Evolutionary conservation across 164 flowering plant genomes (phyloP).

Genomic region (Dillenia suffruticosa): DNA sequence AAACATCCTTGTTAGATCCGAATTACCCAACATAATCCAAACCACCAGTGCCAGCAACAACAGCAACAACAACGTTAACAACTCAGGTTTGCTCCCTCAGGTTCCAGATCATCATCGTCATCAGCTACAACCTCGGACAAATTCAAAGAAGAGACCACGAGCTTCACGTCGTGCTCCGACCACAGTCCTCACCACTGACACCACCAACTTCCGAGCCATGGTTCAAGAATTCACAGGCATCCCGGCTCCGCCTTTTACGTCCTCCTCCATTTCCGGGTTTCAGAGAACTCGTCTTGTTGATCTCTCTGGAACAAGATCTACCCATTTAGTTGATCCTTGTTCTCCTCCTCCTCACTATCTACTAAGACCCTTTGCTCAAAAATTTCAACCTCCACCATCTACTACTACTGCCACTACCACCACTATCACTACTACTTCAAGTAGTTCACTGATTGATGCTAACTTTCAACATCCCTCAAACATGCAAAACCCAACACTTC

Average conservation of each 20-base stretch:
- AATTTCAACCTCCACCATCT: conserved; percentile 16
- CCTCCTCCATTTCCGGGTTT: conserved; percentile 18
- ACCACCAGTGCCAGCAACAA: conserved; percentile 3
- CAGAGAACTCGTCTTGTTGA: conserved; percentile 46
- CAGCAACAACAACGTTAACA: not conserved
- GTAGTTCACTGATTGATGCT: not conserved
- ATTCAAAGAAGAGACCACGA: conserved; percentile 61
- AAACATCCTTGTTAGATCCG: conserved; percentile 22
- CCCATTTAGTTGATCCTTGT: conserved; percentile 16
- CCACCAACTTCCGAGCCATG: conserved; percentile 72
- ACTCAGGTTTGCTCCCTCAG: not conserved
- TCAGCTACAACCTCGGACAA: conserved; percentile 2
- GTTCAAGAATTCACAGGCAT: conserved; percentile 83
- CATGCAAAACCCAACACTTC: conserved; percentile 31
- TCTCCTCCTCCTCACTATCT: conserved; percentile 25
- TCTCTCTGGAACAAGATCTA: conserved; percentile 31
- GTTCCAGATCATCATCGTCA: conserved; percentile 6
- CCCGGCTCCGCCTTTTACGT: conserved; percentile 59
- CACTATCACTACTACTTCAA: not conserved
- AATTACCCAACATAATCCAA: conserved; percentile 18
- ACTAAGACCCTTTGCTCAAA: conserved; percentile 47
- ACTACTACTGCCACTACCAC: not conserved
- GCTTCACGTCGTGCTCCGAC: conserved; percentile 79
- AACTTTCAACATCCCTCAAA: conserved; percentile 22
- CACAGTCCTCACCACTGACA: conserved; percentile 77